phyloP scores from a whole-genome alignment of 2,329 filamentous ascomycete species.

The Anthostomella pinea region DNA sequence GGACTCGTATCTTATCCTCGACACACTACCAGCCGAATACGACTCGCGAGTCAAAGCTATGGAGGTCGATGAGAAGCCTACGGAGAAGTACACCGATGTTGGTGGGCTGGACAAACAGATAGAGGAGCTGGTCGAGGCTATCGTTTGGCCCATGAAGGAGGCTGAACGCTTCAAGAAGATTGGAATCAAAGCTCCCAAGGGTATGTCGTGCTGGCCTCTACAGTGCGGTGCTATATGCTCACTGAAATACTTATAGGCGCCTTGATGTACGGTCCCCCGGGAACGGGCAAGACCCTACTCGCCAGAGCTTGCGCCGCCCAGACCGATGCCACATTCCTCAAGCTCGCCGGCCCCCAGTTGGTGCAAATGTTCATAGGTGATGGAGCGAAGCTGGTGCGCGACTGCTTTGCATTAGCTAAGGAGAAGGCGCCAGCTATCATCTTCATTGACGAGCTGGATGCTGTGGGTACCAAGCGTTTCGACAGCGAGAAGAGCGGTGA shows the following conservation, averaged over 20 bases:
- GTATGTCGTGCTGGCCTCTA: conserved; percentile 48
- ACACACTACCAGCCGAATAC: conserved; percentile 95
- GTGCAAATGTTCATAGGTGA: conserved; percentile 99
- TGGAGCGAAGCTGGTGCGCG: conserved; percentile 93
- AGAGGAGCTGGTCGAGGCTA: conserved; percentile 95
- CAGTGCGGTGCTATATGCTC: no score
- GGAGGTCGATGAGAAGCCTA: conserved; percentile 99
- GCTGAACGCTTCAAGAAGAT: conserved; percentile 99
- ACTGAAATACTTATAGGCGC: conserved; percentile 60
- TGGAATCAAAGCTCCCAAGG: conserved; percentile 98
- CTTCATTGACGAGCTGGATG: conserved; percentile 98
- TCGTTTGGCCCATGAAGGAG: conserved; percentile 99
- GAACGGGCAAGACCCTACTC: conserved; percentile 87
- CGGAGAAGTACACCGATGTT: conserved; percentile 97
- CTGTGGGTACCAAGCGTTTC: conserved; percentile 98
- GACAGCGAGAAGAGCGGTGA: conserved; percentile 98
- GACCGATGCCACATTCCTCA: conserved; percentile 97
- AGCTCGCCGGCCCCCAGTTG: conserved; percentile 93
- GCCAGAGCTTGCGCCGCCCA: conserved; percentile 95
- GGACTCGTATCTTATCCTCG: conserved; percentile 95
- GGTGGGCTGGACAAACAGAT: conserved; percentile 98
- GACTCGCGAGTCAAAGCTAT: conserved; percentile 99
- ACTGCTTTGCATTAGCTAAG: conserved; percentile 96
- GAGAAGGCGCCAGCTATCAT: conserved; percentile 99
- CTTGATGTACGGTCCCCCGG: conserved; percentile 94